Evolutionary conservation across 1,284 basidiomycete species (phyloP), one percentile per base, ranked within the genome.

Genomic region (Ustanciosporium gigantosporum): DNA sequence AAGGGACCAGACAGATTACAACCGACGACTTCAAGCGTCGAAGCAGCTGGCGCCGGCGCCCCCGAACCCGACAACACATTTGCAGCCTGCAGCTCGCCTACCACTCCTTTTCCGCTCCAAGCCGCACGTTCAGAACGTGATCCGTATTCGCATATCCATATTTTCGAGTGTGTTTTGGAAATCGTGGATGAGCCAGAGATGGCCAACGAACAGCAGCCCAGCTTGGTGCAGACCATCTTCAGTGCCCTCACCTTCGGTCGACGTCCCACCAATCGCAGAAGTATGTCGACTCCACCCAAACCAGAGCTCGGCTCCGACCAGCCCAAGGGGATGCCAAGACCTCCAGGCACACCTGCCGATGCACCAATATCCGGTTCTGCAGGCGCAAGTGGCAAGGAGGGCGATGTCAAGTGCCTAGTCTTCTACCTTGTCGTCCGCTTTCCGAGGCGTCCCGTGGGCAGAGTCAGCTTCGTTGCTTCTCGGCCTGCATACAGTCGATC

Each of bases 111-210:
- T 32, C 53, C 57, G 5, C 46, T 53, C 27, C 48, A 56, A 27
- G 51, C 45, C 25, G 47, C 48, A 7, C 66, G 47, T 20, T 52
- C 52, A 13, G 61, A 49, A 44, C 59, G 44, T 32, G 64, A 70
- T 32, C 67, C 55, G 1, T 72, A 51, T 36, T 64, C 52, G 27
- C 70, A 68, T 41, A 65, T 74, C n/a, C 69, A 74, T 29, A 46
- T 74, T n/a, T 69, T 74, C 25, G 65, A 74, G 37, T 74, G 71
- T 25, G 71, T 74, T 5, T 57, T 74, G 41, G 65, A 72, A 37
- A 47, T 70, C n/a, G 51, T 49, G 21, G 68, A 70, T 20, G 53
- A 59, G 25, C 52, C 60, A 31, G 38, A 42, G 16, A 19, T 21
- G 16, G 31, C 42, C 17, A 31, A 37, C 11, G 41, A 55, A n/a